Evolutionary conservation across 805 yeast genomes (phyloP), one percentile per base, ranked within the genome.

Genomic region (Cyberlindnera nakhonratchasimensis): DNA sequence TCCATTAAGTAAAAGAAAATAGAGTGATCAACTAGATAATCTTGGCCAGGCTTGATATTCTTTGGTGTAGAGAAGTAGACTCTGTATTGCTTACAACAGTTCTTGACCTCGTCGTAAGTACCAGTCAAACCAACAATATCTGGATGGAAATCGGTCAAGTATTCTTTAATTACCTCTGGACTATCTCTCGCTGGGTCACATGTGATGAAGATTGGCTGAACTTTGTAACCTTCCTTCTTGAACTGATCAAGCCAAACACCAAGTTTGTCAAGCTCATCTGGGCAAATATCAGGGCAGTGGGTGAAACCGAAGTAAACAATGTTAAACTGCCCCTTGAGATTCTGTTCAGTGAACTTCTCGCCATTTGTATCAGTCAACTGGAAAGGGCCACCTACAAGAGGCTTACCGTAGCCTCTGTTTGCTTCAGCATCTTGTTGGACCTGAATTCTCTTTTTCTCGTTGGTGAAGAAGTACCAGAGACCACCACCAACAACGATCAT

Each of bases 61-160:
- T 90, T 86, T 3, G 99, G 99, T 1, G 99, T 93, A n/a, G 96
- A 87, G 65, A 93, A 93, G 65, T 93, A 93, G 12, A 93, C 99
- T 52, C 99, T 75, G 66, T 80, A 93, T 53, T 81, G 79, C 64
- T 89, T 93, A 70, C 99, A 93, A 40, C 82, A 76, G 48, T 75
- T 73, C 64, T 89, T 91, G 46, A 93, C 79, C 46, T 82, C 82
- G 24, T 88, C 93, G 61, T 87, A 91, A 13, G 85, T 71, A 31
- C 99, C 99, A 0, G 98, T 93, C 47, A 93, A 74, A 0, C 99
- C 99, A 43, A 88, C 70, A 39, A 93, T 86, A 32, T 79, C 80
- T 2, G 90, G 87, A 59, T 93, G 96, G 77, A 93, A 93, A 58
- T 93, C 99, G 19, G 71, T 65, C 59, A 93, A 70, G 64, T 93